These are phyloP conservation scores for Barbatosphaeria neglecta DNA, from an alignment of 495 filamentous ascomycete species.

Conservation along the genomic window DNA sequence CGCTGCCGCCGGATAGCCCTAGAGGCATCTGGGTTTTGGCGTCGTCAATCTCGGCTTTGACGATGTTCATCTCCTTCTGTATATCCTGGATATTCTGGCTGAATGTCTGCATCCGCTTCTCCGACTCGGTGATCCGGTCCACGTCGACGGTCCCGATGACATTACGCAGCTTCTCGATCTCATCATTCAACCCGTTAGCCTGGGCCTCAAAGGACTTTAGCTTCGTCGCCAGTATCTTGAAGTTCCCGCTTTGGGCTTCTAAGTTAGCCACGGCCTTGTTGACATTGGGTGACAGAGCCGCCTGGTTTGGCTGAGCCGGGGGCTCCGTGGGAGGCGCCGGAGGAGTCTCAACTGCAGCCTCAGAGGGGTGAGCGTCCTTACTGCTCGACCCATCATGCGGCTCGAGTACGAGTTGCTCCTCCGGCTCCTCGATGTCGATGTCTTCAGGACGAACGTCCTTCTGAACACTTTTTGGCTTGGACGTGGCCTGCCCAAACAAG, in stretches of 20 bases:
- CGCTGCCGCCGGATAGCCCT: not conserved
- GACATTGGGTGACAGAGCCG: not conserved
- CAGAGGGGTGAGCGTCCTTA: conserved; percentile 1
- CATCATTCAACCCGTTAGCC: conserved; percentile 6
- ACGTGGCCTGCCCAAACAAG: conserved; percentile 5
- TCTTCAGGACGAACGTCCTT: conserved; percentile 31
- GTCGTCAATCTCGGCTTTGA: conserved; percentile 12
- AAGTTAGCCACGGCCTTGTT: conserved; percentile 4
- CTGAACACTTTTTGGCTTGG: conserved; percentile 10
- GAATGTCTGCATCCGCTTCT: conserved; percentile 5
- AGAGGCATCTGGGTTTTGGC: conserved; percentile 6
- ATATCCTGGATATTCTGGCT: conserved; percentile 9
- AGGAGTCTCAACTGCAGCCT: conserved; percentile 1
- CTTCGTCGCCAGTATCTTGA: conserved; percentile 11
- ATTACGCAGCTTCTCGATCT: conserved; percentile 7
- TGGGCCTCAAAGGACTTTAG: conserved; percentile 8
- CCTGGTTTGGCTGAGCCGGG: not conserved
- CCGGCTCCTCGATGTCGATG: conserved; percentile 34
- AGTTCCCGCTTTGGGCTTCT: conserved; percentile 9
- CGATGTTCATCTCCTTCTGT: conserved; percentile 8
- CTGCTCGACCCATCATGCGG: conserved; percentile 8
- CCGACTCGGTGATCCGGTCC: conserved; percentile 5
- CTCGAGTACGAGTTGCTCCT: conserved; percentile 20
- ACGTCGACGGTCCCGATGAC: not conserved
- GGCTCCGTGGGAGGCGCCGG: not conserved